These are phyloP conservation scores for Plectranthus barbatus DNA, from an alignment of 257 asterid species.

Conservation along the genomic window DNA sequence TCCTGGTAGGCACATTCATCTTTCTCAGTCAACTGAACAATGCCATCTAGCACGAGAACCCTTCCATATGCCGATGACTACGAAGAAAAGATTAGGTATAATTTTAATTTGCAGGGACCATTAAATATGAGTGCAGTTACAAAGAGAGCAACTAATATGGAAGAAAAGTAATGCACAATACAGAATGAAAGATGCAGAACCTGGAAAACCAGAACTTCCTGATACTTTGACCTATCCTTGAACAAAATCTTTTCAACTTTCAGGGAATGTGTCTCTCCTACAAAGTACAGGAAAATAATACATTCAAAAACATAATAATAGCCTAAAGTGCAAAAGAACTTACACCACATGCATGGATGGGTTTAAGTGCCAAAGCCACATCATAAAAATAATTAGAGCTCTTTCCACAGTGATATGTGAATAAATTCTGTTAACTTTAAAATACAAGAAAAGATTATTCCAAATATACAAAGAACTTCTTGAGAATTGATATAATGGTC, in stretches of 20 bases:
- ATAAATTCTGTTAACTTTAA: not conserved
- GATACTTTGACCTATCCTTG: conserved; percentile 71
- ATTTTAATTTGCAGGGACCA: not conserved
- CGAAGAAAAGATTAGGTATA: conserved; percentile 1
- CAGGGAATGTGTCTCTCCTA: conserved; percentile 95
- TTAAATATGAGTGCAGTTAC: not conserved
- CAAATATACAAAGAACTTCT: not conserved
- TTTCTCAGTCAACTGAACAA: conserved; percentile 95
- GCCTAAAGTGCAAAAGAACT: not conserved
- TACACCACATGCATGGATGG: not conserved
- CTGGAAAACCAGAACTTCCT: conserved; percentile 94
- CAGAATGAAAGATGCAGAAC: conserved; percentile 33
- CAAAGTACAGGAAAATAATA: not conserved
- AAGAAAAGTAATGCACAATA: not conserved
- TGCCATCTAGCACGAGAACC: conserved; percentile 95
- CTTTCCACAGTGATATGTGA: not conserved
- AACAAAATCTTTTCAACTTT: conserved; percentile 72
- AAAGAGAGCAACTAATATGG: not conserved
- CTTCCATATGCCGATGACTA: conserved; percentile 82
- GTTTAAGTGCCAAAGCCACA: not conserved
- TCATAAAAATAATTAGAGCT: not conserved
- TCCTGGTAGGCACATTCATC: conserved; percentile 99
- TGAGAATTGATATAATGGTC: not conserved
- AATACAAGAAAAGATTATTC: not conserved
- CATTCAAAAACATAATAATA: conserved; percentile 2